phyloP scores from a whole-genome alignment of 371 early-diverging fungal genomes.

The Rhizopus stolonifer region DNA sequence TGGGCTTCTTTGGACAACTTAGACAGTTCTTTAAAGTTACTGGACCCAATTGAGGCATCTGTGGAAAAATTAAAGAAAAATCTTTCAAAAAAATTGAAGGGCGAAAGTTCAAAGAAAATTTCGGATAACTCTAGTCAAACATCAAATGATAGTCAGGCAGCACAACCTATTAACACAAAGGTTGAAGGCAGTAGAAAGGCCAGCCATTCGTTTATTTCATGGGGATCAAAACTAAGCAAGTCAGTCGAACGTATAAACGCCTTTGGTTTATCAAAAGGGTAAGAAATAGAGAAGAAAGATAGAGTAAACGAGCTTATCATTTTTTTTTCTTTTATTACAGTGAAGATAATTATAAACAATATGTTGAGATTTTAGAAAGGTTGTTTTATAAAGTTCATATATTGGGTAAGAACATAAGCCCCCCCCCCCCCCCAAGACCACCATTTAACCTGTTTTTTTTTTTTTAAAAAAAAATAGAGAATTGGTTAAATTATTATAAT shows the following conservation, averaged over 20 bases:
- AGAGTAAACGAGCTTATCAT: neutral
- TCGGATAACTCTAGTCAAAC: neutral
- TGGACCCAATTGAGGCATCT: conserved; percentile 36
- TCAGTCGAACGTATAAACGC: conserved; percentile 58
- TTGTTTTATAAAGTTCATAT: conserved; percentile 40
- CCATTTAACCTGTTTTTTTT: no score
- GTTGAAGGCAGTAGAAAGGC: conserved; percentile 18
- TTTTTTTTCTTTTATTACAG: conserved; percentile 13
- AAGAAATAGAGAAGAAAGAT: neutral
- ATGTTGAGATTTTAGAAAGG: conserved; percentile 40
- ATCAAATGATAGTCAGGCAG: conserved; percentile 1
- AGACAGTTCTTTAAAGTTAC: conserved; percentile 23
- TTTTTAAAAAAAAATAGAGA: no score
- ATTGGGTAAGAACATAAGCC: conserved; percentile 28
- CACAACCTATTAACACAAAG: conserved; percentile 1
- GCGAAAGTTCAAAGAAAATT: conserved; percentile 25
- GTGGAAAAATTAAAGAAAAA: conserved; percentile 32
- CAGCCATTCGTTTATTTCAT: conserved; percentile 37
- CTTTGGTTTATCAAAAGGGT: conserved; percentile 48
- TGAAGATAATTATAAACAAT: conserved; percentile 47
- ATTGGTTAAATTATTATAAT: conserved; percentile 39
- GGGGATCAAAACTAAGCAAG: conserved; percentile 50
- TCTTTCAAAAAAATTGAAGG: conserved; percentile 44
- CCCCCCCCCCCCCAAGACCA: no score
- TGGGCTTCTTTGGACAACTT: conserved; percentile 40